Evolutionary conservation across 345 rosid genomes (phyloP), one percentile per base, ranked within the genome.

Genomic region (Citrus cavaleriei): DNA sequence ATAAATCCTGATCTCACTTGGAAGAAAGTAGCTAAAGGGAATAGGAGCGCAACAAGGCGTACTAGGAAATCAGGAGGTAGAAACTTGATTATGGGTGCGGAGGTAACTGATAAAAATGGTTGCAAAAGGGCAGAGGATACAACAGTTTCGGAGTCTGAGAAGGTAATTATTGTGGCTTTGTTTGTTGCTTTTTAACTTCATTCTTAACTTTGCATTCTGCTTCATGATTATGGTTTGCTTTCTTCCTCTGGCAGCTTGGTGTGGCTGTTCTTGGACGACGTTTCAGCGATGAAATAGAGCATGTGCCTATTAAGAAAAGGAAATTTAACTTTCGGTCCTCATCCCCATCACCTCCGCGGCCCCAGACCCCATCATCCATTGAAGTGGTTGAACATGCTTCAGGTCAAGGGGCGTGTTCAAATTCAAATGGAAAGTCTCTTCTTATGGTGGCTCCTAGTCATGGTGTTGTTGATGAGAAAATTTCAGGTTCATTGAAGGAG

Each of bases 241-340:
- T 72, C 25, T 42, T 42, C 30, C 70, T 72, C 19, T 85, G 51
- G 81, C 91, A 89, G 92, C 80, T 81, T 78, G 90, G 90, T 34
- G 90, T 89, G 78, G 88, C 87, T 78, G 82, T 89, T 80, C 82
- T 84, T 76, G 89, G 90, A 22, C 82, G 81, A 27, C 87, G 84
- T 72, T 87, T 89, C 51, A 79, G 85, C 54, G 90, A 82, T 77
- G 85, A 81, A 78, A 73, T 77, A 72, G 89, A 82, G 77, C 80
- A 84, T 55, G 87, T 87, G 40, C 94, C 92, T 3, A 77, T 86
- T 22, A 89, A 91, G 84, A 91, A 91, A 77, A 78, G 90, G 51
- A 83, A 89, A 82, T 74, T 79, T 78, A 72, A 77, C 64, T 73
- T 78, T 58, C 70, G 49, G 34, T 78, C 87, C 40, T 79, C 62